These are phyloP conservation scores for Chaetomium olivaceum DNA, from an alignment of 2,329 filamentous ascomycete genomes.

Conservation along the genomic window DNA sequence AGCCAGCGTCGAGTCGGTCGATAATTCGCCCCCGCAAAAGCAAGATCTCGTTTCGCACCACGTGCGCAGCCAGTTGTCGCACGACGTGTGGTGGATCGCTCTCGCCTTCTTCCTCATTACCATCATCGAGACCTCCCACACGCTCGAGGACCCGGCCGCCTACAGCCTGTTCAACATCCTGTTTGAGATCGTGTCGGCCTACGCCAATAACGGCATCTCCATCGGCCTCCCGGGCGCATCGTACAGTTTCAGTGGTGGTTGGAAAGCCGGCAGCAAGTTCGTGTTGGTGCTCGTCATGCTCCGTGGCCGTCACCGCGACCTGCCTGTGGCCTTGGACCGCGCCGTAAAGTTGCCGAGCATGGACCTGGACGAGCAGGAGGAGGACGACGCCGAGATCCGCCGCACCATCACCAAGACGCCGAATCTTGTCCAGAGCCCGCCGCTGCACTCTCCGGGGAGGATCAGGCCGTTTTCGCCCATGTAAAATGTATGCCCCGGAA, in stretches of 20 bases:
- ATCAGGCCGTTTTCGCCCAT: background rate
- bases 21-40: constrained; percentile 23
- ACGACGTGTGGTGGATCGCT: constrained; percentile 66
- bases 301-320: constrained; percentile 54
- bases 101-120: constrained; percentile 60
- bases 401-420: constrained; percentile 37
- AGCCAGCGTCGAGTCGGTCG: constrained; percentile 36
- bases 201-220: constrained; percentile 61
- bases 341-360: constrained; percentile 47
- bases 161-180: constrained; percentile 61
- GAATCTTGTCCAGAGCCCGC: constrained; percentile 1
- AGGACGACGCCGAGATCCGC: constrained; percentile 45
- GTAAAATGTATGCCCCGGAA: background rate
- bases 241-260: constrained; percentile 57
- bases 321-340: constrained; percentile 57
- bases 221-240: constrained; percentile 53
- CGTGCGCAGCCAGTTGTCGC: constrained; percentile 60
- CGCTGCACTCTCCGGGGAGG: background rate
- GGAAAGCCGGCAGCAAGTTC: constrained; percentile 56
- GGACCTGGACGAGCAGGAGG: constrained; percentile 43
- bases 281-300: constrained; percentile 59
- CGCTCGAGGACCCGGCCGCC: constrained; percentile 50
- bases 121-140: constrained; percentile 58
- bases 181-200: constrained; percentile 58
- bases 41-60: constrained; percentile 56